Conservation (phyloP, 371 early-diverging fungal species). For the Dentiscutata heterogama region DNA sequence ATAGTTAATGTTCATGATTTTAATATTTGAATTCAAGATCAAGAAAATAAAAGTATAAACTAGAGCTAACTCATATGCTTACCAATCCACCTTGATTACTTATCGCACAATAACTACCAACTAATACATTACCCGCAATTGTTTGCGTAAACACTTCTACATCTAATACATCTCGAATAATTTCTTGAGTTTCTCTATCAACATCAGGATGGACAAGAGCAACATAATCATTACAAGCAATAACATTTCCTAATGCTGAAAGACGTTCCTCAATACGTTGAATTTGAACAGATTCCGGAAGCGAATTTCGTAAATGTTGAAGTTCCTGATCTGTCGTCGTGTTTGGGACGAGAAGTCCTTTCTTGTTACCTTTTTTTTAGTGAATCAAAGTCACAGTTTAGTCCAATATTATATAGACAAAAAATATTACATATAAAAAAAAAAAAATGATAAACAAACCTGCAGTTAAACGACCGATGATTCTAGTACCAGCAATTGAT, state of each 20-base stretch:
- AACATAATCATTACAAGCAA: slow-evolving; percentile 99
- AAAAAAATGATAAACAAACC: slow-evolving; percentile 58
- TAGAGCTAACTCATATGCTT: background rate
- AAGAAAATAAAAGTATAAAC: slow-evolving; percentile 20
- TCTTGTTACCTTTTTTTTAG: slow-evolving; percentile 80
- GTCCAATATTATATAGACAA: background rate
- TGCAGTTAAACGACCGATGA: slow-evolving; percentile 95
- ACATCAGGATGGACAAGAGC: slow-evolving; percentile 99
- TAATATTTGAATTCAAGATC: background rate
- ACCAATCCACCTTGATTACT: slow-evolving; percentile 99
- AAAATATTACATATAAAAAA: background rate
- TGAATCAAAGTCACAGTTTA: background rate
- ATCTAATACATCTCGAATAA: slow-evolving; percentile 97
- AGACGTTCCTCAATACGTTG: slow-evolving; percentile 99
- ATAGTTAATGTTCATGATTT: background rate
- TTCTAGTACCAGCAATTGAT: slow-evolving; percentile 98
- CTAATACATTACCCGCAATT: slow-evolving; percentile 98
- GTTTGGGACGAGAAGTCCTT: slow-evolving; percentile 97
- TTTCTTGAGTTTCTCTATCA: slow-evolving; percentile 98
- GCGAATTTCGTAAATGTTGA: slow-evolving; percentile 97
- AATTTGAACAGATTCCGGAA: slow-evolving; percentile 96
- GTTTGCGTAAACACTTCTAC: slow-evolving; percentile 99
- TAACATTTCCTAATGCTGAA: slow-evolving; percentile 99
- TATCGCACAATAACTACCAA: slow-evolving; percentile 97
- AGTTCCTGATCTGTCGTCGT: slow-evolving; percentile 99